Evolutionary conservation across 441 rosid genomes (phyloP).

Genomic region (Daphne laureola): DNA sequence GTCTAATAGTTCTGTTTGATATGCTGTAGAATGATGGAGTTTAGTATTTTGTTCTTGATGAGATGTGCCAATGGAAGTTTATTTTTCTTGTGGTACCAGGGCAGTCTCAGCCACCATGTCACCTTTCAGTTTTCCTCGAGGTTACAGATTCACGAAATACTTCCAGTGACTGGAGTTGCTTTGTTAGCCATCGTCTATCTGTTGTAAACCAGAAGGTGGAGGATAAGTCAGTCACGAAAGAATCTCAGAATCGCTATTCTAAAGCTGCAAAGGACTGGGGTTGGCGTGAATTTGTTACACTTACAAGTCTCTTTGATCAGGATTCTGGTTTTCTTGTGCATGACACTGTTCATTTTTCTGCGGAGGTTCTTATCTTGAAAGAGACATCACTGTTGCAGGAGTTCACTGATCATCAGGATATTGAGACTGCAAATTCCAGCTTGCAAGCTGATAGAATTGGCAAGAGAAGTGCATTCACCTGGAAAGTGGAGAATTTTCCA

Average conservation of each 20-base stretch:
- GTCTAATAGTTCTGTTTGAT: constrained; percentile 2
- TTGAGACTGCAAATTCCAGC: constrained; percentile 36
- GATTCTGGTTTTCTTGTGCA: constrained; percentile 98
- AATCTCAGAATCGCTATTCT: constrained; percentile 97
- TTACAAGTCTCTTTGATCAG: constrained; percentile 95
- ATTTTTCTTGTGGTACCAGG: constrained; percentile 73
- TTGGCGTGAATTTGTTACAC: constrained; percentile 99
- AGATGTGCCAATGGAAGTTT: constrained; percentile 37
- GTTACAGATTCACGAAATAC: constrained; percentile 95
- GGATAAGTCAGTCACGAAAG: constrained; percentile 93
- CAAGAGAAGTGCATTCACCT: constrained; percentile 81
- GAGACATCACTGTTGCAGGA: constrained; percentile 87
- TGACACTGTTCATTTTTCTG: constrained; percentile 87
- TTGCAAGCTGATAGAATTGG: constrained; percentile 44
- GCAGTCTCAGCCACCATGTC: constrained; percentile 99
- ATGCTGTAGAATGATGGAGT: constrained; percentile 17
- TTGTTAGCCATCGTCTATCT: constrained; percentile 95
- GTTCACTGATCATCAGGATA: constrained; percentile 49
- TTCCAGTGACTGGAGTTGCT: constrained; percentile 95
- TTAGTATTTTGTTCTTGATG: constrained; percentile 19
- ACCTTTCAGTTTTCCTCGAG: constrained; percentile 98
- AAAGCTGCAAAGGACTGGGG: constrained; percentile 99
- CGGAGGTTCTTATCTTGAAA: constrained; percentile 97
- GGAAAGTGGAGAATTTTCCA: constrained; percentile 98
- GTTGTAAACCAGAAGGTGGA: constrained; percentile 91